Evolutionary conservation across 2,329 filamentous ascomycete genomes (phyloP), one percentile per base, ranked within the genome.

Genomic region (Fusarium brevicatenulatum): DNA sequence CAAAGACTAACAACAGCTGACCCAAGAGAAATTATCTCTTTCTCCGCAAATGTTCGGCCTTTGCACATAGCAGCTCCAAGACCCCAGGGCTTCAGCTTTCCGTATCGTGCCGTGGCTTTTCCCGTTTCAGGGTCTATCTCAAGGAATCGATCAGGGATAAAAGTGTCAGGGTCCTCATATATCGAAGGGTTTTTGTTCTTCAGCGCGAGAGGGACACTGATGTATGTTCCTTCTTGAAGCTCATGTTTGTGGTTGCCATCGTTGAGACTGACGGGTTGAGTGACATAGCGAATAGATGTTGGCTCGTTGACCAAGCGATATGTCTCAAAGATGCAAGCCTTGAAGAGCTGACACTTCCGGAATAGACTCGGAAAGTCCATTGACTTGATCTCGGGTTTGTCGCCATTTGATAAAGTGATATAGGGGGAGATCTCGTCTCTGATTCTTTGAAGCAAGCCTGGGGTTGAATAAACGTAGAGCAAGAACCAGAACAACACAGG

Each of bases 31-130:
- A 77, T 54, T 8, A 78, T 69, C 34, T 77, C 73, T 25, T 76
- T 78, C 10, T 77, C 76, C 3, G 76, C 76, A 59, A 78, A 78
- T 2, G 74, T 74, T 12, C 76, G 66, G 3, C 76, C 76, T 56
- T 77, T 78, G 30, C 74, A 78, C 55, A 78, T 74, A 3, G 54
- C 69, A 43, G 68, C 34, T 5, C 76, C 76, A 5, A 64, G 23
- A 10, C 76, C 76, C 76, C 71, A 78, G 1, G 76, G 76, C 30
- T 67, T 75, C 11, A 78, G 43, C 21, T 63, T 68, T 30, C 76
- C 73, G 21, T 78, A 78, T 30, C 62, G 54, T 25, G 76, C 66
- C 4, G 52, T 56, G 12, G 21, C 23, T 5, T 59, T 73, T 19
- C 72, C 72, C 4, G 62, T 59, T 18, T 70, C 43, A 4, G 30